These are phyloP conservation scores for Huntiella omanensis DNA, from an alignment of 2,329 filamentous ascomycete genomes.

Conservation along the genomic window DNA sequence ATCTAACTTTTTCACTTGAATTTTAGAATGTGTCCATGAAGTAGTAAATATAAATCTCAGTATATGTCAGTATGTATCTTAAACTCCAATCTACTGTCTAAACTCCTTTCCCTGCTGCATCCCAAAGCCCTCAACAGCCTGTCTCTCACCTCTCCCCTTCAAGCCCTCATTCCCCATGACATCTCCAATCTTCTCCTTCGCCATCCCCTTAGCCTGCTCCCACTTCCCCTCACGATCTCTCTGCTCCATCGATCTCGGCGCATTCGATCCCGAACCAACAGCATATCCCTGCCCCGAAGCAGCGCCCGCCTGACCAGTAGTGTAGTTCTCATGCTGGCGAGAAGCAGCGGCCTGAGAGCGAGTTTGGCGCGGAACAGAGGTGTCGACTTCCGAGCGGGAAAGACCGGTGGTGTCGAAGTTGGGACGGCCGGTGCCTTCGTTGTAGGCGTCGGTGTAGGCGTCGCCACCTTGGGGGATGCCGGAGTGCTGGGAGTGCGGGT, in stretches of 20 bases:
- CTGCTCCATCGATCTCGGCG: no score
- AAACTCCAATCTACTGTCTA: background rate
- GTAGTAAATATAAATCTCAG: background rate
- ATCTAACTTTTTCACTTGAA: background rate
- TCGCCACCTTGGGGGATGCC: no score
- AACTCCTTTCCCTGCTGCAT: background rate
- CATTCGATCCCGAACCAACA: no score
- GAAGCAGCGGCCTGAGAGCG: constrained; percentile 57
- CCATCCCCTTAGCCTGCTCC: constrained; percentile 77
- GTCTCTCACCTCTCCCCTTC: no score
- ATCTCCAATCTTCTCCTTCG: constrained; percentile 65
- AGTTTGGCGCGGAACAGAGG: constrained; percentile 48
- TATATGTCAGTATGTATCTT: background rate
- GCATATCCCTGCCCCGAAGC: constrained; percentile 43
- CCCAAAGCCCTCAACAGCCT: background rate
- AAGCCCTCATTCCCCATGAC: constrained; percentile 47
- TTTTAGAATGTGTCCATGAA: background rate
- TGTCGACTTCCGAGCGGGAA: no score
- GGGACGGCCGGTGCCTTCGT: no score
- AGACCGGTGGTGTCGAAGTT: no score
- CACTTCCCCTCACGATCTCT: constrained; percentile 41
- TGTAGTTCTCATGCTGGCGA: constrained; percentile 41
- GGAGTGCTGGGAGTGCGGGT: no score
- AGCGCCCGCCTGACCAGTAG: constrained; percentile 32
- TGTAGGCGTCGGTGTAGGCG: no score